phyloP scores from a whole-genome alignment of 306 rosid genomes.

The Vicia villosa region DNA sequence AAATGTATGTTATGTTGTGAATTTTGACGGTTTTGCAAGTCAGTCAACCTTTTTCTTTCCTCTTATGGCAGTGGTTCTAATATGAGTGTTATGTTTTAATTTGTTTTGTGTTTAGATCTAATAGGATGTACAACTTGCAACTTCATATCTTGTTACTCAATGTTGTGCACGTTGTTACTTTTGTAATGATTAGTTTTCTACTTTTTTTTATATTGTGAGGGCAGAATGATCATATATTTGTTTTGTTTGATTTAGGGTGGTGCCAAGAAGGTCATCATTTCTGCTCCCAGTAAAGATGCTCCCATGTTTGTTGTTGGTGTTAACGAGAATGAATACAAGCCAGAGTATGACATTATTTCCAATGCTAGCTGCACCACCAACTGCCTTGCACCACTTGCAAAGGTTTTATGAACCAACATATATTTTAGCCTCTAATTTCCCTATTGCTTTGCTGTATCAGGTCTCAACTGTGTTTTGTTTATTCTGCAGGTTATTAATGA shows the following conservation, averaged over 20 bases:
- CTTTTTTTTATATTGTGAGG: not conserved
- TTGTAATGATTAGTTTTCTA: not conserved
- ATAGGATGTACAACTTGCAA: not conserved
- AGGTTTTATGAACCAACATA: constrained; percentile 41
- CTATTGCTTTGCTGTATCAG: not conserved
- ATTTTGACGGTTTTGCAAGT: not conserved
- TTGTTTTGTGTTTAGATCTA: not conserved
- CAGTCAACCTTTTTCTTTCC: not conserved
- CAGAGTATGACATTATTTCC: constrained; percentile 60
- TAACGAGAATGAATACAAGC: constrained; percentile 78
- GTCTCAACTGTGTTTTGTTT: not conserved
- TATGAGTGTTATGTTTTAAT: not conserved
- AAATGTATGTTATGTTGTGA: not conserved
- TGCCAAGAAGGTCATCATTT: constrained; percentile 89
- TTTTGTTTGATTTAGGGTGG: constrained; percentile 60
- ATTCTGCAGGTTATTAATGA: constrained; percentile 71
- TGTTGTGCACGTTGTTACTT: not conserved
- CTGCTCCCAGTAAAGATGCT: constrained; percentile 93
- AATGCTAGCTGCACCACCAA: constrained; percentile 93
- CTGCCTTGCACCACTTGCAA: constrained; percentile 90
- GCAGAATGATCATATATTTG: not conserved
- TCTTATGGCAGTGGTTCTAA: not conserved
- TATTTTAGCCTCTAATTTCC: not conserved
- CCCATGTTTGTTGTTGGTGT: constrained; percentile 96
- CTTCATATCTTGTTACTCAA: not conserved